Evolutionary conservation across 495 filamentous ascomycete genomes (phyloP).

Genomic region (Glarea lozoyensis): DNA sequence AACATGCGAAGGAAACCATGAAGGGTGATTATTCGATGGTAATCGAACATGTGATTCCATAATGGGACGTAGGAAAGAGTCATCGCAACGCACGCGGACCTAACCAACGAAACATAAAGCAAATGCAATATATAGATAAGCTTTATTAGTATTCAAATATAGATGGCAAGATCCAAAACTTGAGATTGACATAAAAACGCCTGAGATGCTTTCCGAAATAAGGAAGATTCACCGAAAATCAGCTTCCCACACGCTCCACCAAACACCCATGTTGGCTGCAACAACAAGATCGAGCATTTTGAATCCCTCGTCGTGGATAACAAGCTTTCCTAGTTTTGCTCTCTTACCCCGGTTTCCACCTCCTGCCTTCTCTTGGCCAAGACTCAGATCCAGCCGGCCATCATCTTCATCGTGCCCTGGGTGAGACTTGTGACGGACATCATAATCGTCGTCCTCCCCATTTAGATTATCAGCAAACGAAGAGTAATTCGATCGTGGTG

Average conservation of each 20-base stretch:
- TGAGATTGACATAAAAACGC: too few species aligned
- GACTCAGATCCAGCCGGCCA: constrained; percentile 55
- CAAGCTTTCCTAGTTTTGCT: constrained; percentile 87
- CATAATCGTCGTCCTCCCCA: constrained; percentile 1
- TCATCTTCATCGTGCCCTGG: constrained; percentile 15
- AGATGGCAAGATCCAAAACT: too few species aligned
- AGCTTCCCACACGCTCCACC: constrained; percentile 82
- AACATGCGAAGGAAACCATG: too few species aligned
- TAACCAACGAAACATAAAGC: too few species aligned
- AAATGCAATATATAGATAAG: too few species aligned
- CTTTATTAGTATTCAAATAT: too few species aligned
- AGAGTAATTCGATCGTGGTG: constrained; percentile 8
- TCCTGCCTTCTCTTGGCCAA: constrained; percentile 69
- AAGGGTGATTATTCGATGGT: too few species aligned
- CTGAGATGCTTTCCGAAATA: too few species aligned
- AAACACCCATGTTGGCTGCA: constrained; percentile 81
- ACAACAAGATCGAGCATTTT: constrained; percentile 95
- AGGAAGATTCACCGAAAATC: neutral
- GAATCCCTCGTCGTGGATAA: constrained; percentile 82
- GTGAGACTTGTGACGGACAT: neutral
- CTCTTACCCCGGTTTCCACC: constrained; percentile 77
- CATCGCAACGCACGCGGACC: too few species aligned
- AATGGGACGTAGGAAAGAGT: too few species aligned
- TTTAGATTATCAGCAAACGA: neutral
- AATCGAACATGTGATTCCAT: too few species aligned